These are phyloP conservation scores for Phyllosticta citribraziliensis DNA, from an alignment of 2,329 filamentous ascomycete species.

Conservation along the genomic window DNA sequence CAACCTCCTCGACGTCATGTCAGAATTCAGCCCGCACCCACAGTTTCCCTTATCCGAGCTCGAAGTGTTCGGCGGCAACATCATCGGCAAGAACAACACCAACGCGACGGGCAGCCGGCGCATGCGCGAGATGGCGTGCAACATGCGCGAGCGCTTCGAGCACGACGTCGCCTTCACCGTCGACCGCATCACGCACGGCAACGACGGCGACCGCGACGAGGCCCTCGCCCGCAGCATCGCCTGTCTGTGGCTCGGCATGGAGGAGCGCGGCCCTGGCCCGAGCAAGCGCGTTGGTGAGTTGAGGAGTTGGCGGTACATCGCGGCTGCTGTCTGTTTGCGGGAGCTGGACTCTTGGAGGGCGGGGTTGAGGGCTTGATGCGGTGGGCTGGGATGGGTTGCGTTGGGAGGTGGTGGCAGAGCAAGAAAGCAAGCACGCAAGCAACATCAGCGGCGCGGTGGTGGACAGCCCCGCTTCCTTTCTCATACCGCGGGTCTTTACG, in stretches of 20 bases:
- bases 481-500: no score
- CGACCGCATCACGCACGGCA: slow-evolving; percentile 35
- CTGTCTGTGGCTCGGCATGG: slow-evolving; percentile 36
- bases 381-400: not conserved
- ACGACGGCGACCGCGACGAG: slow-evolving; percentile 26
- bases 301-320: slow-evolving; percentile 44
- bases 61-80: slow-evolving; percentile 46
- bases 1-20: slow-evolving; percentile 40
- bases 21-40: slow-evolving; percentile 21
- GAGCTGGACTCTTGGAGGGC: slow-evolving; percentile 31
- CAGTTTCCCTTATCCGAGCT: slow-evolving; percentile 22
- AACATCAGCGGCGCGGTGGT: no score
- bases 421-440: no score
- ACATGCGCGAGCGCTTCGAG: slow-evolving; percentile 32
- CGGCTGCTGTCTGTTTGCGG: slow-evolving; percentile 40
- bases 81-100: slow-evolving; percentile 42
- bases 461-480: no score
- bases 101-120: slow-evolving; percentile 26
- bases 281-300: slow-evolving; percentile 25
- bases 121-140: slow-evolving; percentile 20
- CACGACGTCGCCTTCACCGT: slow-evolving; percentile 33
- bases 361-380: not conserved
- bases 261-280: slow-evolving; percentile 19
- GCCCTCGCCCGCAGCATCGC: slow-evolving; percentile 41
- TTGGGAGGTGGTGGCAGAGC: not conserved